Conservation (phyloP, 2,329 filamentous ascomycete genomes). For the Biscogniauxia sp. region DNA sequence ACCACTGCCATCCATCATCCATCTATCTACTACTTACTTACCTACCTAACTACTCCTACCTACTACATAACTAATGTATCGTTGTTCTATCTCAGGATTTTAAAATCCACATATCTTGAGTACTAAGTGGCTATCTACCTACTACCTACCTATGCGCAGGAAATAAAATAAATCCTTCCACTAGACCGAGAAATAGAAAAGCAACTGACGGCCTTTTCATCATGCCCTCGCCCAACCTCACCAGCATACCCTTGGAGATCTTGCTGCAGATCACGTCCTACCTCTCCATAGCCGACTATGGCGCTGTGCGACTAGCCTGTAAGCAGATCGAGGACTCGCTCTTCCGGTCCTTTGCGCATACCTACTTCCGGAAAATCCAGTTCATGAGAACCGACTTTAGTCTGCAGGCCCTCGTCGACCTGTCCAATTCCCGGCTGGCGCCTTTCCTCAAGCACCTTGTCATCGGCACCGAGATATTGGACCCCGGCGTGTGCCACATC, state of each 20-base stretch:
- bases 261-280: conserved; percentile 49
- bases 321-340: conserved; percentile 51
- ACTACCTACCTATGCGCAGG: no score
- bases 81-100: no score
- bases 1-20: no score
- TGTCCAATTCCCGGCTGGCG: conserved; percentile 17
- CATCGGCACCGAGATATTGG: conserved; percentile 5
- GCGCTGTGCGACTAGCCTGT: conserved; percentile 52
- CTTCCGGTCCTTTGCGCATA: conserved; percentile 53
- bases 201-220: no score
- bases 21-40: no score
- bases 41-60: no score
- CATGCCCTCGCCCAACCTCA: conserved; percentile 11
- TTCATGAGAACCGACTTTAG: conserved; percentile 60
- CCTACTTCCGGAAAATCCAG: conserved; percentile 63
- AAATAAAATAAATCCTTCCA: no score
- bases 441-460: conserved; percentile 12
- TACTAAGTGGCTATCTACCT: no score
- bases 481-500: not conserved
- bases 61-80: no score
- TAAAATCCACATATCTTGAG: no score
- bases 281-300: conserved; percentile 53
- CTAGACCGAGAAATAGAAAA: no score
- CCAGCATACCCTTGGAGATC: conserved; percentile 53
- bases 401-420: conserved; percentile 35